These are phyloP conservation scores for Cyclostephanos tholiformis DNA, from an alignment of 108 stramenopile species.

Conservation along the genomic window DNA sequence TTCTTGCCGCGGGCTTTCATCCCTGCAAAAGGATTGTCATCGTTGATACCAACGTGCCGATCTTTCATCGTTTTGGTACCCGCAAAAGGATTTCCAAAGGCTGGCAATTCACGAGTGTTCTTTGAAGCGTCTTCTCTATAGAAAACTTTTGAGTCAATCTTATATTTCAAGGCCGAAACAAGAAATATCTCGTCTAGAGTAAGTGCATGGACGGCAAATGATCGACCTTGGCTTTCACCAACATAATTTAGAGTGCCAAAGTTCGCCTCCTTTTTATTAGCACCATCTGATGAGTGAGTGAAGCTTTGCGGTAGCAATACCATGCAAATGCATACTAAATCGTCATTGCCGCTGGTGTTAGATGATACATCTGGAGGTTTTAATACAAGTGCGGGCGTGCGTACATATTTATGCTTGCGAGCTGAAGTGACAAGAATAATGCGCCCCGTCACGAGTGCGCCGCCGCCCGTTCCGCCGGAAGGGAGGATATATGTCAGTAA, in stretches of 20 bases:
- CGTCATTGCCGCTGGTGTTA: constrained; percentile 3
- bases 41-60: constrained; percentile 17
- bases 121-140: constrained; percentile 50
- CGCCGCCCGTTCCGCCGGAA: constrained; percentile 54
- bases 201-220: constrained; percentile 64
- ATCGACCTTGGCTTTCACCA: constrained; percentile 54
- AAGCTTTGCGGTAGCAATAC: constrained; percentile 70
- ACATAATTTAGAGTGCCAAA: constrained; percentile 58
- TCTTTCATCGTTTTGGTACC: constrained; percentile 47
- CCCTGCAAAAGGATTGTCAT: constrained; percentile 70
- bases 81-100: constrained; percentile 50
- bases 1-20: constrained; percentile 75
- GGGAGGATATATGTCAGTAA: constrained; percentile 56
- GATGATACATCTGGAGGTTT: constrained; percentile 32
- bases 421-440: constrained; percentile 70
- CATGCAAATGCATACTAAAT: constrained; percentile 53
- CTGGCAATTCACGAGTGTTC: not conserved
- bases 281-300: constrained; percentile 35
- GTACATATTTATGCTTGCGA: constrained; percentile 62
- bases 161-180: constrained; percentile 61
- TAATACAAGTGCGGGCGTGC: constrained; percentile 74
- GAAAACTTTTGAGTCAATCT: constrained; percentile 63
- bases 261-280: constrained; percentile 20
- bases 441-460: constrained; percentile 60
- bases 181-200: constrained; percentile 72